Evolutionary conservation across 176 grass and related monocot genomes (phyloP), one percentile per base, ranked within the genome.

Genomic region (Elaeis guineensis): DNA sequence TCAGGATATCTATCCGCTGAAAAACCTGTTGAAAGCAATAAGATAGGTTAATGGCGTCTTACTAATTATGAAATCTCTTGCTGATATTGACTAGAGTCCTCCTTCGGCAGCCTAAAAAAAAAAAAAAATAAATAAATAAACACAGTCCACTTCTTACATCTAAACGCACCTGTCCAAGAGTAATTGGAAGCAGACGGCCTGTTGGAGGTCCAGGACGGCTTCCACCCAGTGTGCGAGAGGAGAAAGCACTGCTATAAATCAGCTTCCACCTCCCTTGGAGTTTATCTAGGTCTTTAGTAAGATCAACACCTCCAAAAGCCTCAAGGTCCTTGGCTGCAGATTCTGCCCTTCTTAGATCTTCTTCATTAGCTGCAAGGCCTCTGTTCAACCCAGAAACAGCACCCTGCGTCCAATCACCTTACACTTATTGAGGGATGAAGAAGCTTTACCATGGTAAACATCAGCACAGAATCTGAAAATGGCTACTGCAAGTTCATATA

Each of bases 171-270:
- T 80, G 86, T 25, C 91, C 86, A 16, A 96, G 91, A 16, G 83
- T 85, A 63, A 96, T 75, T 4, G 91, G 91, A 21, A 96, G 67
- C 25, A 95, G 86, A 0, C 86, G 64, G 2, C 91, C 86, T 8
- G 62, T 90, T 11, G 91, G 83, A 32, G 83, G 91, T 44, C 91
- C 91, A 4, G 91, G 91, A 0, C 91, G 83, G 77, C 86, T 96
- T 32, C 91, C 91, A 54, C 91, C 91, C 2, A 96, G 68, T 17
- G 83, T 85, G 64, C 83, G 67, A 56, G 83, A 87, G 19, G 91
- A 96, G 83, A 87, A 96, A n/a, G 65, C 91, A 71, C 86, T 96
- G 78, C 91, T 96, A 64, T 87, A 96, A 21, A 96, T 75, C 9
- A 96, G 72, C 35, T 72, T 83, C 91, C 91, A 96, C 75, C 86